Evolutionary conservation across 2,329 filamentous ascomycete species (phyloP).

Genomic region (Monosporascus sp.): DNA sequence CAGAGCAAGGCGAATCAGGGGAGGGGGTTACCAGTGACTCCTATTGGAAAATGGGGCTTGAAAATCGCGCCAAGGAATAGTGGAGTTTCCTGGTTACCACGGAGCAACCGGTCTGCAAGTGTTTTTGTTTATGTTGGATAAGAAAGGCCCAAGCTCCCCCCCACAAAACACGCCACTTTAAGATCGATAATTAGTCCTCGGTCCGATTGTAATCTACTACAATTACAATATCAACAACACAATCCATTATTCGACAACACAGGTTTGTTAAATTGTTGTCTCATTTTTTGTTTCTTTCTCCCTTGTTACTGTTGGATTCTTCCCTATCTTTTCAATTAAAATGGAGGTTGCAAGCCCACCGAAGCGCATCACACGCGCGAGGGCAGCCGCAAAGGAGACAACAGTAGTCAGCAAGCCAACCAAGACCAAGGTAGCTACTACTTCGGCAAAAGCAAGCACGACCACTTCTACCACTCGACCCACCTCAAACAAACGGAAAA

Average conservation of each 20-base stretch:
- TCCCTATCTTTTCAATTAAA: slow-evolving; percentile 9
- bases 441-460: slow-evolving; percentile 17
- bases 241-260: neutral
- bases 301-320: neutral
- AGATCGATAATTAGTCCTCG: neutral
- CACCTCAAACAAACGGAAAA: slow-evolving; percentile 44
- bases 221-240: neutral
- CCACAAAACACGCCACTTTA: neutral
- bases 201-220: neutral
- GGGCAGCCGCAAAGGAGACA: slow-evolving; percentile 34
- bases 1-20: no score
- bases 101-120: neutral
- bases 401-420: slow-evolving; percentile 30
- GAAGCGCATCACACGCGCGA: slow-evolving; percentile 52
- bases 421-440: slow-evolving; percentile 33
- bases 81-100: neutral
- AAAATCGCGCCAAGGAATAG: neutral
- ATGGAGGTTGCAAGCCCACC: slow-evolving; percentile 53
- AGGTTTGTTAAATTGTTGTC: neutral
- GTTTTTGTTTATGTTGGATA: neutral
- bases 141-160: neutral
- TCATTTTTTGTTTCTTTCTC: neutral
- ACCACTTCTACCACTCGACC: slow-evolving; percentile 18
- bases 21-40: no score
- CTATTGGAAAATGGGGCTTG: no score